Evolutionary conservation across 371 early-diverging fungal species (phyloP), one percentile per base, ranked within the genome.

Genomic region (Batkoa obscura): DNA sequence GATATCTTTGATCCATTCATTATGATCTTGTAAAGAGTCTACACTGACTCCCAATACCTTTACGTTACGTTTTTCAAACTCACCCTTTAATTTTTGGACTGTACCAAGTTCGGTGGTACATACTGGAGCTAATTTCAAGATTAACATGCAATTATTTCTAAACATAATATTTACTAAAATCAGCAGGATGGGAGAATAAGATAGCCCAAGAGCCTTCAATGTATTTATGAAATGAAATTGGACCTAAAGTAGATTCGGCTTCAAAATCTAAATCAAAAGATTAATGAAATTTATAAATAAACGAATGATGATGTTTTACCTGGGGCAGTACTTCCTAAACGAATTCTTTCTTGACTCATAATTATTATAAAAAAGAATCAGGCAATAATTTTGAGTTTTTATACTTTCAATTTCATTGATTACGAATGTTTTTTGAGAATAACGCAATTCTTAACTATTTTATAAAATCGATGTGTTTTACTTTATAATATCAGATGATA

Each of bases 21-120:
- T 67, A 66, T 95, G 96, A 53, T 78, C 76, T 15, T 68, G 69
- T 45, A 95, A 75, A 43, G 68, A 78, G 73, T 93, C 86, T 66
- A 86, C 87, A 57, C 88, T 86, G 33, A 95, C 81, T 43, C 93
- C 94, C 63, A 95, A 80, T n/a, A 85, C 82, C 66, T 90, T 87
- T 66, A 90, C 88, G 62, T 73, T 68, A 65, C 93, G 85, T 57
- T 68, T 69, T 30, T 74, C 75, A 67, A 85, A 94, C 62, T 91
- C 81, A 49, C 74, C 66, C 56, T 68, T 64, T 36, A 91, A 78
- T 54, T 76, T 79, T 60, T 91, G 92, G 10, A 90, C 90, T 35
- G 76, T 77, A 51, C 93, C 93, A 56, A 94, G 81, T 69, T 95
- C 96, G 31, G 92, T 92, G 42, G 92, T 92, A 75, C 95, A 93